A percentile compares a stretch with the other conserved stretches of the same genome.
phyloP scores from a whole-genome alignment of 1,284 basidiomycete species.

The Mycena citricolor region DNA sequence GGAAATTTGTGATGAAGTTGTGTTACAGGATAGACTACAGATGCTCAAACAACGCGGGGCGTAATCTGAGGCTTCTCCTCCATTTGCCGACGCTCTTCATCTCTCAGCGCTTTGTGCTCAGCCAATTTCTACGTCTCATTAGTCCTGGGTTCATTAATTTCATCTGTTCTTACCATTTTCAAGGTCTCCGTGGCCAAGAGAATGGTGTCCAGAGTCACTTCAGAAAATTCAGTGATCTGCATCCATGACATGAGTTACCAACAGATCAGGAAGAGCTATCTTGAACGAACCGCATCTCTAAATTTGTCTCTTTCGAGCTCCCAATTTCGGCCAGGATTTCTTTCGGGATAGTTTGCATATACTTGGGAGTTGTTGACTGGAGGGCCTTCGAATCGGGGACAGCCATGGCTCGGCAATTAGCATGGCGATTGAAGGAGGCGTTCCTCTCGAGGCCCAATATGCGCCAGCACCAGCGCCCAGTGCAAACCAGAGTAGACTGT shows the following conservation, averaged over 20 bases:
- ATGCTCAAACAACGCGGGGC: slow-evolving; percentile 11
- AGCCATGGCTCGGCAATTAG: no score
- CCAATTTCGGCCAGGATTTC: no score
- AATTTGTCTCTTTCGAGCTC: no score
- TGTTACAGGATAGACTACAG: background rate
- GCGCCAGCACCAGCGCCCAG: slow-evolving; percentile 16
- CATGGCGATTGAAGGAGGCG: no score
- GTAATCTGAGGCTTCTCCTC: slow-evolving; percentile 15
- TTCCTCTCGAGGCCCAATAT: no score
- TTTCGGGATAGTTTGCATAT: no score
- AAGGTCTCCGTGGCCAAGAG: slow-evolving; percentile 20
- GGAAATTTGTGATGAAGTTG: slow-evolving; percentile 14
- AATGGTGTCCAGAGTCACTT: slow-evolving; percentile 17
- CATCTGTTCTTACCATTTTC: slow-evolving; percentile 21
- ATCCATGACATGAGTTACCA: background rate
- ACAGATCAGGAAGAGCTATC: no score
- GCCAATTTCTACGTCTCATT: slow-evolving; percentile 18
- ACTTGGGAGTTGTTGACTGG: no score
- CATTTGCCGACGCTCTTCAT: slow-evolving; percentile 12
- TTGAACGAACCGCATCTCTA: no score
- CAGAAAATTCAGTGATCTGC: slow-evolving; percentile 19
- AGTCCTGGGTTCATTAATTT: background rate
- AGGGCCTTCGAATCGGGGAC: no score
- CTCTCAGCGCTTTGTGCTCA: slow-evolving; percentile 14
- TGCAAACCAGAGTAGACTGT: slow-evolving; percentile 17